Conservation (phyloP, 2,329 filamentous ascomycete genomes). For the Colletotrichum graminicola region DNA sequence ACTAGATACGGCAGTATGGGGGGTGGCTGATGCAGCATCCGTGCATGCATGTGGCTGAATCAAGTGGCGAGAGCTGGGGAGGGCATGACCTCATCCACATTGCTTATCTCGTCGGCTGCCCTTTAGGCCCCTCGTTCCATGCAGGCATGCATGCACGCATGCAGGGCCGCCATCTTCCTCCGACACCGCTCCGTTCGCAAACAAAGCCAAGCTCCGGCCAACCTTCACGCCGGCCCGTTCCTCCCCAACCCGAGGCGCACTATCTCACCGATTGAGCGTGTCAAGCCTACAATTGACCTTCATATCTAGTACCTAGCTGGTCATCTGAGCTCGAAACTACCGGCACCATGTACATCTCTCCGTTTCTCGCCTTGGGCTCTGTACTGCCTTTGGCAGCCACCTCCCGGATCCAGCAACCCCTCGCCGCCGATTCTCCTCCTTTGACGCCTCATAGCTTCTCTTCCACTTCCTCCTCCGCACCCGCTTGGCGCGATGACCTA, state of each 20-base stretch:
- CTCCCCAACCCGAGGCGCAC: conserved; percentile 9
- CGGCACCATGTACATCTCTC: conserved; percentile 30
- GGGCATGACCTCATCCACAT: conserved; percentile 32
- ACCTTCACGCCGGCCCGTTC: conserved; percentile 3
- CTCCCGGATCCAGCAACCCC: conserved; percentile 35
- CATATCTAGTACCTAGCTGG: background rate
- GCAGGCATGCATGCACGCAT: background rate
- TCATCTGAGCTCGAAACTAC: background rate
- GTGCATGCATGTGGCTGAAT: conserved; percentile 23
- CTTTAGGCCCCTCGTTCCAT: background rate
- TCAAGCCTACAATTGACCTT: background rate
- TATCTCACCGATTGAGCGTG: conserved; percentile 12
- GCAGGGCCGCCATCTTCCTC: conserved; percentile 12
- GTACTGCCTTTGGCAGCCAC: conserved; percentile 29
- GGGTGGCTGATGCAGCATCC: conserved; percentile 27
- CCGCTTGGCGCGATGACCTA: conserved; percentile 64
- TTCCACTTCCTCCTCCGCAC: conserved; percentile 35
- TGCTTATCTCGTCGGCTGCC: background rate
- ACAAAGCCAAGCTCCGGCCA: conserved; percentile 6
- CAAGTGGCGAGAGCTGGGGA: conserved; percentile 24
- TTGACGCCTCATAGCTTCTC: conserved; percentile 19
- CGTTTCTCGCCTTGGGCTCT: conserved; percentile 18
- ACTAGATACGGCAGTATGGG: conserved; percentile 1
- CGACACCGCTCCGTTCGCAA: conserved; percentile 39
- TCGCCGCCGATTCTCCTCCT: conserved; percentile 27